Conservation (phyloP, 768 basidiomycete genomes). For the Macrolepiota albuminosa region DNA sequence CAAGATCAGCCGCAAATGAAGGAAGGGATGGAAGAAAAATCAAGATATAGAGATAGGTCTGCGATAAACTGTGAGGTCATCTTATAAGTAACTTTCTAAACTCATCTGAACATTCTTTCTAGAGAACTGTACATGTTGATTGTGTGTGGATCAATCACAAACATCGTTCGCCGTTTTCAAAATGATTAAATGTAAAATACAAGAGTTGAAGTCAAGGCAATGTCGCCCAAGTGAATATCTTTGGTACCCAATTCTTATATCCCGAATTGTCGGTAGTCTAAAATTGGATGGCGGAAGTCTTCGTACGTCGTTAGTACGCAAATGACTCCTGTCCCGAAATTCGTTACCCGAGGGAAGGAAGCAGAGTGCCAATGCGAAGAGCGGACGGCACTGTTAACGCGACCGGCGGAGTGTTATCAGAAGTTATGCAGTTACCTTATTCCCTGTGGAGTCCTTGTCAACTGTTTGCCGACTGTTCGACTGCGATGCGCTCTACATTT, state of each 20-base stretch:
- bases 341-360: not conserved
- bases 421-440: not conserved
- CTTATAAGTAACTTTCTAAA: not conserved
- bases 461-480: not conserved
- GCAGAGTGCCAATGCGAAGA: not conserved
- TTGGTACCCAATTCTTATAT: not conserved
- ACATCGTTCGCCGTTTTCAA: not conserved
- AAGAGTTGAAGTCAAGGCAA: not conserved
- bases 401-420: not conserved
- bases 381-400: not conserved
- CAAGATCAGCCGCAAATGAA: constrained; percentile 8
- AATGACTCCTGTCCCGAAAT: not conserved
- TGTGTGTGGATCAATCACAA: not conserved
- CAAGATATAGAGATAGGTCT: constrained; percentile 10
- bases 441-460: not conserved
- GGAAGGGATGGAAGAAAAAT: constrained; percentile 6
- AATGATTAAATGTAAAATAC: not conserved
- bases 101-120: not conserved
- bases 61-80: constrained; percentile 9
- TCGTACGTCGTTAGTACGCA: not conserved
- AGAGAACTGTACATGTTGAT: not conserved
- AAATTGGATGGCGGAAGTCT: not conserved
- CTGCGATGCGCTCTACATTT: not conserved
- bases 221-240: not conserved
- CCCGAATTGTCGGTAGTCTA: not conserved